Conservation (phyloP, 148 eudicot genomes). For the Chenopodium quinoa region DNA sequence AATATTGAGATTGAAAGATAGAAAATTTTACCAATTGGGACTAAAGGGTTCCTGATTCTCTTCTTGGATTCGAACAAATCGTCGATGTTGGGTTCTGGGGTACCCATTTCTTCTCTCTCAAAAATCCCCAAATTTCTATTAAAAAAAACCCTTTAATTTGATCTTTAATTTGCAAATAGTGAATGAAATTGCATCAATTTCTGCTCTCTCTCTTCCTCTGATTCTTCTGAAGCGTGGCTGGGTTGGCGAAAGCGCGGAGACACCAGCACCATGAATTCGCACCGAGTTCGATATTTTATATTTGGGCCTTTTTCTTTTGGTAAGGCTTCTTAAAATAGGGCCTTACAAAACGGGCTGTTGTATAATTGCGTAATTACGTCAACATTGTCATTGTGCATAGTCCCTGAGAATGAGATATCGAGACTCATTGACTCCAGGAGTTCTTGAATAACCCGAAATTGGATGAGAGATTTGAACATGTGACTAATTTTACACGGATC, state of each 20-base stretch:
- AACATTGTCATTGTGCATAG: too few relatives aligned
- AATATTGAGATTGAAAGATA: not conserved
- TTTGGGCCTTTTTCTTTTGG: slow-evolving; percentile 10
- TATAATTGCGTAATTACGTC: too few relatives aligned
- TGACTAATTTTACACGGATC: too few relatives aligned
- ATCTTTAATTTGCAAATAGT: not conserved
- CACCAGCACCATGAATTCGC: slow-evolving; percentile 11
- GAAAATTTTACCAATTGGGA: slow-evolving; percentile 57
- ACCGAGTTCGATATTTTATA: not conserved
- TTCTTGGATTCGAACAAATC: slow-evolving; percentile 52
- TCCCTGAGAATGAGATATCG: too few relatives aligned
- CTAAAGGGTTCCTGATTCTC: slow-evolving; percentile 67
- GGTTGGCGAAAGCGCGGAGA: not conserved
- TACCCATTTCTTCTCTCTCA: slow-evolving; percentile 20
- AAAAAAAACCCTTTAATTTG: not conserved
- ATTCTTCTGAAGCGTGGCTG: not conserved
- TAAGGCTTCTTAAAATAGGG: too few relatives aligned
- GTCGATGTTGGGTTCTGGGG: slow-evolving; percentile 38
- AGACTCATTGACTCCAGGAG: too few relatives aligned
- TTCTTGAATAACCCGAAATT: too few relatives aligned
- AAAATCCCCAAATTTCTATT: not conserved
- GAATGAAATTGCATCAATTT: not conserved
- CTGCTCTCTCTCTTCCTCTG: not conserved
- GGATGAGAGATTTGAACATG: too few relatives aligned
- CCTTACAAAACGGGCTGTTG: too few relatives aligned